A percentile compares a stretch with the other conserved stretches of the same genome.
These are phyloP conservation scores for Aegle marmelos DNA, from an alignment of 345 rosid species.

Conservation along the genomic window DNA sequence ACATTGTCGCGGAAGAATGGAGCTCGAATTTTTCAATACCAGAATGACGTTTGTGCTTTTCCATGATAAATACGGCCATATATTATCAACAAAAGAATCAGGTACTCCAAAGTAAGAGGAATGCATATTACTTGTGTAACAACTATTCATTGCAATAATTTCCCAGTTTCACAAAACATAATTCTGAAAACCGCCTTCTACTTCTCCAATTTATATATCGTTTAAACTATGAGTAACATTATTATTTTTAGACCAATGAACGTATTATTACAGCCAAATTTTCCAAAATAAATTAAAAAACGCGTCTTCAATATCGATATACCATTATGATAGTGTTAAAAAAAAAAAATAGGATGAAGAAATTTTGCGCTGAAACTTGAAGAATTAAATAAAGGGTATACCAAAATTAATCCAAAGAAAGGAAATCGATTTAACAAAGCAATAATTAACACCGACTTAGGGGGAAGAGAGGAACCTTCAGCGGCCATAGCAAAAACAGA, in stretches of 20 bases:
- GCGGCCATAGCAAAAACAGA: conserved; percentile 75
- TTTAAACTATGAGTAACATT: background rate
- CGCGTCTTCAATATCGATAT: no score
- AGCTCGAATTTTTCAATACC: background rate
- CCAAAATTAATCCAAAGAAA: background rate
- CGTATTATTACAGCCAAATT: no score
- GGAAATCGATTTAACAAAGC: background rate
- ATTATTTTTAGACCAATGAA: background rate
- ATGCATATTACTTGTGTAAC: background rate
- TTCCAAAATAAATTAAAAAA: background rate
- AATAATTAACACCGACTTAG: background rate
- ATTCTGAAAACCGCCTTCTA: background rate
- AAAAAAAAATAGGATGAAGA: background rate
- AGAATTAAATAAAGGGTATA: background rate
- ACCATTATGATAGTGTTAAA: background rate
- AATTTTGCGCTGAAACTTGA: background rate
- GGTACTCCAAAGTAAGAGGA: background rate
- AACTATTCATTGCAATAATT: background rate
- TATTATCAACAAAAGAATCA: background rate
- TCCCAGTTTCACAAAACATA: background rate
- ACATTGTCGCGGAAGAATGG: background rate
- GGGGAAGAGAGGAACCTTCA: conserved; percentile 47
- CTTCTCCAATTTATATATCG: background rate
- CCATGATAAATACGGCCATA: background rate
- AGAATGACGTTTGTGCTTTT: background rate